Conservation (phyloP, 2,329 filamentous ascomycete genomes). For the Mariannaea sp. region DNA sequence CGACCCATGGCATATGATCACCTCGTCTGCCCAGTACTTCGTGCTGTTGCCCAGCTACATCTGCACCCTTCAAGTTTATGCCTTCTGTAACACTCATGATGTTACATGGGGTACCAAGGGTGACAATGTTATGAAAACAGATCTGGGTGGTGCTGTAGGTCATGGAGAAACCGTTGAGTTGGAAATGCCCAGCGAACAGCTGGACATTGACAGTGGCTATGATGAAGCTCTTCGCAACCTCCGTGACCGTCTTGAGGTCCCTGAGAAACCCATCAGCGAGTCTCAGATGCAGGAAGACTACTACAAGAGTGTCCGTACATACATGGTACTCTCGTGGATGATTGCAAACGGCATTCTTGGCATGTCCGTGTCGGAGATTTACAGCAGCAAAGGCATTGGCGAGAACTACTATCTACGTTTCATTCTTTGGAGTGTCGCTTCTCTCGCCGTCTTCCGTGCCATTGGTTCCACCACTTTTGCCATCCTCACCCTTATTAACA, state of each 20-base stretch:
- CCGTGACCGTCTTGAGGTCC: slow-evolving; percentile 87
- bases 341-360: slow-evolving; percentile 87
- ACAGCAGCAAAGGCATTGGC: slow-evolving; percentile 71
- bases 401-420: slow-evolving; percentile 91
- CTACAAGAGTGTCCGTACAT: slow-evolving; percentile 95
- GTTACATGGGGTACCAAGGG: slow-evolving; percentile 72
- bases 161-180: slow-evolving; percentile 85
- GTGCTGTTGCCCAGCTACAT: slow-evolving; percentile 90
- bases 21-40: slow-evolving; percentile 89
- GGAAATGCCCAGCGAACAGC: slow-evolving; percentile 96
- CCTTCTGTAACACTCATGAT: slow-evolving; percentile 66
- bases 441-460: slow-evolving; percentile 84
- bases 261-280: slow-evolving; percentile 65
- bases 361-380: slow-evolving; percentile 90
- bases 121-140: slow-evolving; percentile 92
- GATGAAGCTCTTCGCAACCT: slow-evolving; percentile 96
- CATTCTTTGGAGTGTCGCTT: slow-evolving; percentile 90
- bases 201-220: slow-evolving; percentile 97
- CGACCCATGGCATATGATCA: slow-evolving; percentile 99
- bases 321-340: slow-evolving; percentile 98
- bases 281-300: slow-evolving; percentile 95
- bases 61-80: slow-evolving; percentile 96
- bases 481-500: slow-evolving; percentile 81
- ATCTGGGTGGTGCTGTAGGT: slow-evolving; percentile 83
- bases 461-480: slow-evolving; percentile 82